phyloP scores from a whole-genome alignment of 306 rosid species.

The Dalbergia cultrata region DNA sequence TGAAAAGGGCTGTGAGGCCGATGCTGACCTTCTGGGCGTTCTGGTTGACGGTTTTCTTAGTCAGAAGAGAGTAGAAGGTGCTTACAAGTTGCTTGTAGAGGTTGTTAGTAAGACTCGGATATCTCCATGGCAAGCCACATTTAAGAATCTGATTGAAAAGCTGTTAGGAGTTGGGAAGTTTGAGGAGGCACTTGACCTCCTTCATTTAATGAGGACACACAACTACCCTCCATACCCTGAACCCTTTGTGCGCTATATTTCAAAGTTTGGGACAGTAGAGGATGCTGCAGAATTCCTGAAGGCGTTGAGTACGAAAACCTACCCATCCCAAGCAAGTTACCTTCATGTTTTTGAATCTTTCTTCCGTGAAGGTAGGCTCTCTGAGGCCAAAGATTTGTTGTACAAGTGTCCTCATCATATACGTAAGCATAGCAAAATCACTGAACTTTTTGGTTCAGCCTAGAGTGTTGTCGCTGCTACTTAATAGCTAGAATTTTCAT shows the following conservation, averaged over 20 bases:
- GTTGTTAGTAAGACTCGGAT: conserved; percentile 52
- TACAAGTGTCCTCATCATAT: conserved; percentile 82
- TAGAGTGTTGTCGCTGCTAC: conserved; percentile 44
- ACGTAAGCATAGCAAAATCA: conserved; percentile 58
- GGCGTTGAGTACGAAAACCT: conserved; percentile 64
- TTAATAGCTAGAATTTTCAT: neutral
- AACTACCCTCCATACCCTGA: conserved; percentile 68
- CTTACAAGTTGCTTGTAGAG: conserved; percentile 66
- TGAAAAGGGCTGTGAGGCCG: conserved; percentile 58
- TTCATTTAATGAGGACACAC: conserved; percentile 71
- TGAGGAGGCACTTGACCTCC: conserved; percentile 79
- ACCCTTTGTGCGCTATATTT: conserved; percentile 68
- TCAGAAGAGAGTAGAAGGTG: conserved; percentile 66
- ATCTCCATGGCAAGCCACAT: conserved; percentile 84
- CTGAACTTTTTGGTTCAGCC: conserved; percentile 74
- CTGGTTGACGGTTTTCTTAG: conserved; percentile 68
- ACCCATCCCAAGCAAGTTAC: conserved; percentile 64
- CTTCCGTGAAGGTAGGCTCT: conserved; percentile 71
- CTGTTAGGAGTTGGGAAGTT: conserved; percentile 63
- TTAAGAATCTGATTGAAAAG: conserved; percentile 65
- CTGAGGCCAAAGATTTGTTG: conserved; percentile 82
- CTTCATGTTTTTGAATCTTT: conserved; percentile 67
- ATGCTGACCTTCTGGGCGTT: conserved; percentile 78
- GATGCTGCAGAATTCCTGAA: conserved; percentile 73
- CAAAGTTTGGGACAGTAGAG: conserved; percentile 77